Conservation (phyloP, 495 filamentous ascomycete species). For the Penicillium parvum region DNA sequence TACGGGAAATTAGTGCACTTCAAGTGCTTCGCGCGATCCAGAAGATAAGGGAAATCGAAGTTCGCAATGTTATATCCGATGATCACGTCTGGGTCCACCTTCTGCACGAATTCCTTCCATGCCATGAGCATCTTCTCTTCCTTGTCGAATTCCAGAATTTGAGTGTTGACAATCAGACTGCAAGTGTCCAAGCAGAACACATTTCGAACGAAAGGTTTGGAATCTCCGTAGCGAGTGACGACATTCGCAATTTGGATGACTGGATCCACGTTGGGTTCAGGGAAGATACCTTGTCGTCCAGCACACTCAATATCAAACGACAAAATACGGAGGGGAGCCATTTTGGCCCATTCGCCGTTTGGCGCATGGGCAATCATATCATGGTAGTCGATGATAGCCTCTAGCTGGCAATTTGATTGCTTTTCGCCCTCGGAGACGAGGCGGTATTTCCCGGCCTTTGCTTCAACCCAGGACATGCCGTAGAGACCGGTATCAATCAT, state of each 20-base stretch:
- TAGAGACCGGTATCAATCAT: constrained; percentile 94
- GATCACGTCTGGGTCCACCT: constrained; percentile 95
- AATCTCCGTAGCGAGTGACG: constrained; percentile 93
- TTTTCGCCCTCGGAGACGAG: constrained; percentile 55
- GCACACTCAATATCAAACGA: constrained; percentile 99
- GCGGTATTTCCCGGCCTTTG: constrained; percentile 65
- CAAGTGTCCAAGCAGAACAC: constrained; percentile 92
- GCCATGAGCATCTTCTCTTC: constrained; percentile 83
- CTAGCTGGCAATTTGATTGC: constrained; percentile 92
- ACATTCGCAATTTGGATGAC: constrained; percentile 99
- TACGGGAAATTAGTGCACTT: constrained; percentile 72
- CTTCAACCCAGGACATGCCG: constrained; percentile 98
- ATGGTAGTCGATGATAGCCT: constrained; percentile 74
- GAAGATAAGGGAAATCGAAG: constrained; percentile 96
- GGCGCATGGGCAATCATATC: constrained; percentile 83
- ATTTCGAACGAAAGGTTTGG: constrained; percentile 92
- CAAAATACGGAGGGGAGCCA: constrained; percentile 88
- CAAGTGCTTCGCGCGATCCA: constrained; percentile 82
- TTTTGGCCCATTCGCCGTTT: constrained; percentile 97
- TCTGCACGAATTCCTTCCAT: constrained; percentile 85
- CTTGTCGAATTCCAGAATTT: constrained; percentile 74
- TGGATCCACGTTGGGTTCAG: constrained; percentile 82
- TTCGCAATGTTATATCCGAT: constrained; percentile 99
- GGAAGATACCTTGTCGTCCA: constrained; percentile 94
- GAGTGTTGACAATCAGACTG: constrained; percentile 89